phyloP scores from a whole-genome alignment of 176 grass and related monocot species.

The Olyra latifolia region DNA sequence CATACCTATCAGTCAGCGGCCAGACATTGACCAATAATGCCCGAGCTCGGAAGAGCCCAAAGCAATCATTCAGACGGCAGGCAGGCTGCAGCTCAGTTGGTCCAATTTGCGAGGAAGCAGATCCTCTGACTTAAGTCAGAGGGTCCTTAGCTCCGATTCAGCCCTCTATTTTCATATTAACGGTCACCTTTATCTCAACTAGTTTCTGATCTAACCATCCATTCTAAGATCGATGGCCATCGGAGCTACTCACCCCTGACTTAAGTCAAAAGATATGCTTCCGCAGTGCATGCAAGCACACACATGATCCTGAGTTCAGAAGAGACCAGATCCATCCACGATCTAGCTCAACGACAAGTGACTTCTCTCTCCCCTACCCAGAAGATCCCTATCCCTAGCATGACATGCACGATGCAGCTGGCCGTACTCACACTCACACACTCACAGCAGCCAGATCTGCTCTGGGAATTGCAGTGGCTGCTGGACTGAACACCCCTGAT shows the following conservation, averaged over 20 bases:
- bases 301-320: not conserved
- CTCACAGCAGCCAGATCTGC: not conserved
- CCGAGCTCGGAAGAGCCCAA: not conserved
- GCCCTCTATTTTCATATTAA: no score
- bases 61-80: not conserved
- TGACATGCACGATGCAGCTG: not conserved
- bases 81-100: no score
- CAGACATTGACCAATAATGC: not conserved
- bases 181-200: no score
- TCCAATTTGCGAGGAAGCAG: no score
- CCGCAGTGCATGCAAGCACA: no score
- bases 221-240: no score
- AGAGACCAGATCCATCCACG: not conserved
- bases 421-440: not conserved
- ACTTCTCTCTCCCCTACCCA: not conserved
- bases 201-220: no score
- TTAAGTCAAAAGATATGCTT: no score
- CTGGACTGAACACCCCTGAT: not conserved
- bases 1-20: not conserved
- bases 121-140: no score
- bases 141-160: no score
- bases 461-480: not conserved
- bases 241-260: no score
- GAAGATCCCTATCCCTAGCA: not conserved
- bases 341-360: not conserved